Percentiles rank a stretch among this genome's conserved stretches.
Conservation (phyloP, 2,329 filamentous ascomycete genomes). For the Fusarium albosuccineum region DNA sequence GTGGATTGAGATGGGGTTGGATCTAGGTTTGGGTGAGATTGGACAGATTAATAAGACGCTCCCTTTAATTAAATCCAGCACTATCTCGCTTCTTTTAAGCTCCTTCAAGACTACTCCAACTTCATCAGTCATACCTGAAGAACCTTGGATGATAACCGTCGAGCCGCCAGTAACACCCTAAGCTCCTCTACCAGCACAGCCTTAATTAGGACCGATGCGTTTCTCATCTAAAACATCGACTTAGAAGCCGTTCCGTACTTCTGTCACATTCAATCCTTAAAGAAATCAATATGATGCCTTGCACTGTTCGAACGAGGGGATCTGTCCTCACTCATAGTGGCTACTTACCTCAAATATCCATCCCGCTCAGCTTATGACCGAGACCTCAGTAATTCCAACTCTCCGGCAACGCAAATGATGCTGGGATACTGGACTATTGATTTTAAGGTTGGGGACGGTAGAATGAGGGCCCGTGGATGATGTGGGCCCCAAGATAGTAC, state of each 20-base stretch:
- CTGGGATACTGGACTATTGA: not conserved
- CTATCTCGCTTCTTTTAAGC: not conserved
- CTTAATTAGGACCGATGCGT: not conserved
- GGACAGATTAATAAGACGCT: not conserved
- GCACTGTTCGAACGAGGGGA: not conserved
- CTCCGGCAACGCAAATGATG: not conserved
- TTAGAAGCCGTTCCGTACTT: not conserved
- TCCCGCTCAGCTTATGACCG: not conserved
- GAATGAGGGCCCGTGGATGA: not conserved
- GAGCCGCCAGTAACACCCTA: not conserved
- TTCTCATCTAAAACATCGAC: not conserved
- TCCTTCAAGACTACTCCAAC: not conserved
- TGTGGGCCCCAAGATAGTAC: not conserved
- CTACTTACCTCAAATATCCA: not conserved
- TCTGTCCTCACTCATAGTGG: not conserved
- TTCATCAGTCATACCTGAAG: not conserved
- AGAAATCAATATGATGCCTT: not conserved
- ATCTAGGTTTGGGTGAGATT: too few relatives aligned
- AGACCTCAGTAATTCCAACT: not conserved
- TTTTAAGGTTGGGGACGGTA: not conserved
- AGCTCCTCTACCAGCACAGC: not conserved
- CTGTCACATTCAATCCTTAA: not conserved
- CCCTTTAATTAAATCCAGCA: constrained; percentile 8
- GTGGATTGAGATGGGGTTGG: too few relatives aligned
- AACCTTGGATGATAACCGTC: constrained; percentile 7